Percentiles rank a stretch among this genome's conserved stretches.
Evolutionary conservation across 345 rosid genomes (phyloP).

Genomic region (Eucalyptus marginata): DNA sequence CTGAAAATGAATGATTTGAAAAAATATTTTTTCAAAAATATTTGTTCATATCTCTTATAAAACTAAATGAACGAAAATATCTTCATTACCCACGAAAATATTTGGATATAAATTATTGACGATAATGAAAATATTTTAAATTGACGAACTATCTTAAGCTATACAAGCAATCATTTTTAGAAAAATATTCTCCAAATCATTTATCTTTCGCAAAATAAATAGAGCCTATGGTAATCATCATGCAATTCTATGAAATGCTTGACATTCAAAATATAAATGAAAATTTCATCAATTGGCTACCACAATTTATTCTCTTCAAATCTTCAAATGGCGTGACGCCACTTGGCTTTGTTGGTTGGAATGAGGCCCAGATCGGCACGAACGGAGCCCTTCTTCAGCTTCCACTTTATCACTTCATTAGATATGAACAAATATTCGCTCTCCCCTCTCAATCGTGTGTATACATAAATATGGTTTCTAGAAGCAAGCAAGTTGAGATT

Average conservation of each 20-base stretch:
- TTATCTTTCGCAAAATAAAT: accelerated
- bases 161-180: background rate
- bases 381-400: background rate
- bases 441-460: background rate
- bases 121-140: too few relatives aligned
- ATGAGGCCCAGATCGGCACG: background rate
- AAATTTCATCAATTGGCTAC: background rate
- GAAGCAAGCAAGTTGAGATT: background rate
- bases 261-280: background rate
- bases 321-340: too few relatives aligned
- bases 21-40: too few relatives aligned
- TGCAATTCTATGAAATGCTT: background rate
- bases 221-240: background rate
- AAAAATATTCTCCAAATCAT: too few relatives aligned
- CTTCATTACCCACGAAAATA: too few relatives aligned
- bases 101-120: too few relatives aligned
- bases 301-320: background rate
- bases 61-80: too few relatives aligned
- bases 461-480: background rate
- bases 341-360: background rate
- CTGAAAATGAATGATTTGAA: too few relatives aligned
- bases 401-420: background rate
- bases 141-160: background rate
- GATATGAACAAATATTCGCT: background rate
- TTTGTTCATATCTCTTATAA: background rate